phyloP scores from a whole-genome alignment of 306 rosid genomes.

The Cotoneaster glaucophyllus region DNA sequence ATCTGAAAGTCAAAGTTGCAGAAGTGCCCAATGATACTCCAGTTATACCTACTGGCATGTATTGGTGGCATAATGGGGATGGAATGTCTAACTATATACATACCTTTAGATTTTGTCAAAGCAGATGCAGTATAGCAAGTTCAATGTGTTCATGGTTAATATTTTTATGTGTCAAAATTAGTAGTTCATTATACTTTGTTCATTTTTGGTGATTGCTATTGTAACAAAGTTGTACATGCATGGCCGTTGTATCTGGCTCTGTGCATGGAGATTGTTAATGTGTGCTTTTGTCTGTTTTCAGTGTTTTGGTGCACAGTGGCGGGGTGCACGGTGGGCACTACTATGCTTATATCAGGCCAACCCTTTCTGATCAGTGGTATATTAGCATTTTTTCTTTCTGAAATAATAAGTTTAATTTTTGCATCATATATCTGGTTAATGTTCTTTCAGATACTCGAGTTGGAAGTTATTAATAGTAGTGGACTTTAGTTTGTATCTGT shows the following conservation, averaged over 20 bases:
- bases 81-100: neutral
- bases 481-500: neutral
- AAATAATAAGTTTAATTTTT: neutral
- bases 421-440: neutral
- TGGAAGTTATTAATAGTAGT: neutral
- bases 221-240: neutral
- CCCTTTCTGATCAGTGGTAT: constrained; percentile 86
- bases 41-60: neutral
- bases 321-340: constrained; percentile 98
- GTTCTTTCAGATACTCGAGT: neutral
- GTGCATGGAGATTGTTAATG: neutral
- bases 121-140: neutral
- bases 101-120: neutral
- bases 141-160: neutral
- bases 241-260: neutral
- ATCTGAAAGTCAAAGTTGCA: neutral
- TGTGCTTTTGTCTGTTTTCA: constrained; percentile 24
- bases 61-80: neutral
- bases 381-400: neutral
- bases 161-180: neutral
- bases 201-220: neutral
- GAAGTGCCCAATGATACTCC: neutral
- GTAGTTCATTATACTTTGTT: neutral
- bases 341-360: constrained; percentile 87
- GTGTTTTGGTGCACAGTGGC: constrained; percentile 94